These are phyloP conservation scores for Drechslerella dactyloides DNA, from an alignment of 2,329 filamentous ascomycete genomes.

Conservation along the genomic window DNA sequence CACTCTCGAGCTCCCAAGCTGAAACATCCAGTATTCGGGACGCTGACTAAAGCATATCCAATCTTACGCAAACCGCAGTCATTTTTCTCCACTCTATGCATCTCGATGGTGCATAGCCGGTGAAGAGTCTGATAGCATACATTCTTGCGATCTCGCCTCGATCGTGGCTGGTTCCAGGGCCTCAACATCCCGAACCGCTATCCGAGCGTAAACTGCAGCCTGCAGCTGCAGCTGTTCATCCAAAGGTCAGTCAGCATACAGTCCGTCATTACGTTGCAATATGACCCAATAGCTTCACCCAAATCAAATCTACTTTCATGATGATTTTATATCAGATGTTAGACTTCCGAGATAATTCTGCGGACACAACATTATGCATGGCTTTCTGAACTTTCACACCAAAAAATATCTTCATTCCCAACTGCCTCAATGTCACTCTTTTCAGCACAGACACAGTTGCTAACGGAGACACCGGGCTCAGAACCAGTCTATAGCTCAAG, in stretches of 20 bases:
- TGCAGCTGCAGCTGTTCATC: not conserved
- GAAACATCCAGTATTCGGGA: too few species aligned
- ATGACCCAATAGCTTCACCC: not conserved
- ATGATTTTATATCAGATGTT: constrained; percentile 59
- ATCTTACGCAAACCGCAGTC: constrained; percentile 8
- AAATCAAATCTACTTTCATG: constrained; percentile 45
- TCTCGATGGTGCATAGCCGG: not conserved
- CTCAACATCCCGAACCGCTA: constrained; percentile 20
- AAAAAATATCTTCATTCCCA: constrained; percentile 1
- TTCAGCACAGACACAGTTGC: constrained; percentile 1
- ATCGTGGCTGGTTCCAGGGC: constrained; percentile 16
- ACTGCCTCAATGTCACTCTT: not conserved
- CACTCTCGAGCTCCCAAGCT: too few species aligned
- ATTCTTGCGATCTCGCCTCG: constrained; percentile 2
- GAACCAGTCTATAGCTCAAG: not conserved
- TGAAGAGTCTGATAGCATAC: too few species aligned
- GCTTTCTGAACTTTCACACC: constrained; percentile 38
- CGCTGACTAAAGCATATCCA: constrained; percentile 22
- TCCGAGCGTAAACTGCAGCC: constrained; percentile 3
- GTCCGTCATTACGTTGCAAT: not conserved
- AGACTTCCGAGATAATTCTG: constrained; percentile 58
- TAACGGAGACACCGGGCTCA: constrained; percentile 9
- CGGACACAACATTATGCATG: constrained; percentile 54
- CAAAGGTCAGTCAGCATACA: not conserved
- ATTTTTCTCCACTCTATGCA: not conserved